These are phyloP conservation scores for Fomitopsis pulvina DNA, from an alignment of 768 basidiomycete species.

Conservation along the genomic window DNA sequence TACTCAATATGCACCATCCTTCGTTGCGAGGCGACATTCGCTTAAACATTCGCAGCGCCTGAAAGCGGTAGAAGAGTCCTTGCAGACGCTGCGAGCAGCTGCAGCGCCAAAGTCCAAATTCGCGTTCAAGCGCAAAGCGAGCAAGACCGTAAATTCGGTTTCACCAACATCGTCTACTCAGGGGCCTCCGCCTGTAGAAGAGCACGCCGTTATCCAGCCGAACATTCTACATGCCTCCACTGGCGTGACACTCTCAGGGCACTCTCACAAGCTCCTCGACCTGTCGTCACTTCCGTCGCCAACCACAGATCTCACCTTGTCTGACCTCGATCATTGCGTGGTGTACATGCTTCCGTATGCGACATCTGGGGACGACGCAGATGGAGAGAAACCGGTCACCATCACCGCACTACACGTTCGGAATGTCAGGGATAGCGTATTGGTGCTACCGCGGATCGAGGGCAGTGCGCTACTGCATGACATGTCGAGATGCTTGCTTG, in stretches of 20 bases:
- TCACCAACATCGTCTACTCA: background rate
- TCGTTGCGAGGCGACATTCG: background rate
- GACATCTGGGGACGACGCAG: background rate
- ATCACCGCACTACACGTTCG: constrained; percentile 60
- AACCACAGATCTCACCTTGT: constrained; percentile 53
- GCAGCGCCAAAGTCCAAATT: constrained; percentile 55
- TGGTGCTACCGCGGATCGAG: constrained; percentile 57
- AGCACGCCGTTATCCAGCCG: too few relatives aligned
- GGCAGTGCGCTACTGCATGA: constrained; percentile 74
- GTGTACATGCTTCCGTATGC: constrained; percentile 47
- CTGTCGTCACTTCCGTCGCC: constrained; percentile 27
- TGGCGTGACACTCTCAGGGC: constrained; percentile 39
- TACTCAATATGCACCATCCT: background rate
- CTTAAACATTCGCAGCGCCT: constrained; percentile 45
- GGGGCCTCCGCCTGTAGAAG: background rate
- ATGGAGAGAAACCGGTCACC: constrained; percentile 10
- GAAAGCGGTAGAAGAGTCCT: constrained; percentile 46
- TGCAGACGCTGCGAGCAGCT: constrained; percentile 44
- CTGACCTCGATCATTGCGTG: constrained; percentile 60
- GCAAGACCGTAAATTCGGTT: constrained; percentile 17
- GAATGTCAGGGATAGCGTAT: constrained; percentile 50
- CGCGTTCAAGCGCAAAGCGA: constrained; percentile 49
- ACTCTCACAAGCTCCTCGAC: constrained; percentile 41
- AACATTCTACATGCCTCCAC: background rate
- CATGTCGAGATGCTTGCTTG: constrained; percentile 54